These are phyloP conservation scores for Entomortierella parvispora DNA, from an alignment of 192 early-diverging fungal genomes.

Conservation along the genomic window DNA sequence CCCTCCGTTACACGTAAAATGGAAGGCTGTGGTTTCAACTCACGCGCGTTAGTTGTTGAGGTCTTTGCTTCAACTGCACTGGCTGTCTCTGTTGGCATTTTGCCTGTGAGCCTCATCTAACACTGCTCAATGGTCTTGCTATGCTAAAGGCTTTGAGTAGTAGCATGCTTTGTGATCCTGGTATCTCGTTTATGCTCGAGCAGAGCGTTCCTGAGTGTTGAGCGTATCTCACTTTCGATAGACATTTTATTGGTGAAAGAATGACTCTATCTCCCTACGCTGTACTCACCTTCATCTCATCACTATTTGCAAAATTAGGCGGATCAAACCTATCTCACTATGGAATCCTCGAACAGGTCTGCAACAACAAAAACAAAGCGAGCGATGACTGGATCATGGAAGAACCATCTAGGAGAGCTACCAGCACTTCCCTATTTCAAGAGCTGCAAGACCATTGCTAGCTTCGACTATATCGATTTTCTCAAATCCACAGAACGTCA, in stretches of 20 bases:
- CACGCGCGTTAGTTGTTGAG: slow-evolving; percentile 31
- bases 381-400: slow-evolving; percentile 14
- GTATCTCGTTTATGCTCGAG: slow-evolving; percentile 34
- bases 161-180: slow-evolving; percentile 42
- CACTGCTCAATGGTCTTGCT: slow-evolving; percentile 29
- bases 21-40: slow-evolving; percentile 25
- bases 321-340: background rate
- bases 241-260: background rate
- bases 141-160: slow-evolving; percentile 35
- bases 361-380: slow-evolving; percentile 3
- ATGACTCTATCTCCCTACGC: background rate
- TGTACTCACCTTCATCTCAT: background rate
- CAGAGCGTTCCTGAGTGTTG: slow-evolving; percentile 31
- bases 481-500: slow-evolving; percentile 23
- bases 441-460: slow-evolving; percentile 15
- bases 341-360: slow-evolving; percentile 7
- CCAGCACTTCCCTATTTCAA: slow-evolving; percentile 20
- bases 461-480: slow-evolving; percentile 12
- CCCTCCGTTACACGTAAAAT: slow-evolving; percentile 15
- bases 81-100: slow-evolving; percentile 11
- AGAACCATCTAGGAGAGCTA: slow-evolving; percentile 14
- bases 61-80: slow-evolving; percentile 9
- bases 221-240: slow-evolving; percentile 14
- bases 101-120: slow-evolving; percentile 15
- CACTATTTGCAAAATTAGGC: slow-evolving; percentile 2